Evolutionary conservation across 495 filamentous ascomycete genomes (phyloP), one percentile per base, ranked within the genome.

Genomic region (Acidomyces sp.): DNA sequence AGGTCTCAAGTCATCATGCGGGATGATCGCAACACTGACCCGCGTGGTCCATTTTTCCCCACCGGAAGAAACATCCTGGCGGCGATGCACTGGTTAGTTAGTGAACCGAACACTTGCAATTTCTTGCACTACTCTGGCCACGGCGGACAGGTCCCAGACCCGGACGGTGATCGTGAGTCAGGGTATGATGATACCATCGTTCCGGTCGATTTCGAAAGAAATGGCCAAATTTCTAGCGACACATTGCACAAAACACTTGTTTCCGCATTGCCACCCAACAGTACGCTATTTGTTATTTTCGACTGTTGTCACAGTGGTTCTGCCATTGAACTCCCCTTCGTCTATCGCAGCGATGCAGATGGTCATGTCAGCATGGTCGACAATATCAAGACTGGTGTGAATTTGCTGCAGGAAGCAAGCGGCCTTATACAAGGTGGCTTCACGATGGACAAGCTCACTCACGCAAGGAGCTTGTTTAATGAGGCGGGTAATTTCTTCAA

Each of bases 291-390:
- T 40, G 63, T 75, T 34, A 55, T 77, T 18, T 69, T 77, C 45
- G 73, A 77, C 51, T 77, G 72, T 58, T 77, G 73, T 54, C 73
- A 77, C 49, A 69, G 64, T n/a, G 73, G 73, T 35, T 74, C 70
- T 0, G 71, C 71, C 0, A 58, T 72, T 39, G 73, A 77, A 41
- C 56, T 77, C 0, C 72, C 73, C 3, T 76, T 67, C 45, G 68
- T 75, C 15, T 77, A 68, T 53, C 55, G 52, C 19, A 34, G 36
- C 22, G 67, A 75, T 50, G 62, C 62, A 18, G 59, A 69, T 13
- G 71, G 72, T 40, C 64, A 73, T 43, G 65, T 75, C 33, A 69
- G 61, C 38, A 43, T 75, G 34, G 57, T 76, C 13, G 68, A 75
- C 49, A 71, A 68, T 34, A 54, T 75, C 23, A 67, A 73, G 49